Percentiles rank a stretch among this genome's conserved stretches.
phyloP scores from a whole-genome alignment of 2,329 filamentous ascomycete species.

The Aspergillus caelatus region DNA sequence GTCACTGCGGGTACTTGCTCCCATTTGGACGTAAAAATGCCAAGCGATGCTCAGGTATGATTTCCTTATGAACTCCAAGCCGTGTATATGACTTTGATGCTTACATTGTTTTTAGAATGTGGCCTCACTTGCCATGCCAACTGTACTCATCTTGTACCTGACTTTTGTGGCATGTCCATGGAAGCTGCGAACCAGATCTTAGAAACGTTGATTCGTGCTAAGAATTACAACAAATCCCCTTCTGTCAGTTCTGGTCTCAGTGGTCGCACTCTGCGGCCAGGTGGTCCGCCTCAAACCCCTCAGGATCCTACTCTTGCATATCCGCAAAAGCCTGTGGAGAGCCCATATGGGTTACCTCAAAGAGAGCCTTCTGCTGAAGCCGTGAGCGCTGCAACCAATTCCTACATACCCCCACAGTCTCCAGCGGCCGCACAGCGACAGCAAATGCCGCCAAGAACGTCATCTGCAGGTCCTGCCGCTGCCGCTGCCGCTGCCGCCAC shows the following conservation, averaged over 20 bases:
- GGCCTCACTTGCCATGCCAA: conserved; percentile 85
- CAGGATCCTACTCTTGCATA: conserved; percentile 41
- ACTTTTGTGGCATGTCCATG: conserved; percentile 99
- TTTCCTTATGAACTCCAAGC: not conserved
- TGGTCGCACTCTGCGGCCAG: conserved; percentile 67
- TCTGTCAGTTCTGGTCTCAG: conserved; percentile 59
- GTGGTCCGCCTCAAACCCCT: conserved; percentile 47
- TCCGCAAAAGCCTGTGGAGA: conserved; percentile 39
- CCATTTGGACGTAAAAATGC: conserved; percentile 95
- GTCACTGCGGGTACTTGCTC: conserved; percentile 94
- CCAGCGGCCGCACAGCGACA: conserved; percentile 45
- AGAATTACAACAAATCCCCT: conserved; percentile 66
- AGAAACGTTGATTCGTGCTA: conserved; percentile 79
- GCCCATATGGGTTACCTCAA: conserved; percentile 38
- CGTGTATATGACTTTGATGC: not conserved
- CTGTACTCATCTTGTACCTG: conserved; percentile 92
- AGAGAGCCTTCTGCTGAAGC: conserved; percentile 44
- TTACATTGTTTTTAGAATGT: conserved; percentile 63
- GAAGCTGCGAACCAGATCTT: conserved; percentile 92
- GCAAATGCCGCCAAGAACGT: conserved; percentile 50
- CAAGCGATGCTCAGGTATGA: conserved; percentile 80
- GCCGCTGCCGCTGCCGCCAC: conserved; percentile 53
- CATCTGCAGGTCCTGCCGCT: conserved; percentile 52
- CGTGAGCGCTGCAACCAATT: conserved; percentile 46
- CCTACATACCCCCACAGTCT: conserved; percentile 51